phyloP scores from a whole-genome alignment of 2,329 filamentous ascomycete species.

The Botrytis pseudocinerea region DNA sequence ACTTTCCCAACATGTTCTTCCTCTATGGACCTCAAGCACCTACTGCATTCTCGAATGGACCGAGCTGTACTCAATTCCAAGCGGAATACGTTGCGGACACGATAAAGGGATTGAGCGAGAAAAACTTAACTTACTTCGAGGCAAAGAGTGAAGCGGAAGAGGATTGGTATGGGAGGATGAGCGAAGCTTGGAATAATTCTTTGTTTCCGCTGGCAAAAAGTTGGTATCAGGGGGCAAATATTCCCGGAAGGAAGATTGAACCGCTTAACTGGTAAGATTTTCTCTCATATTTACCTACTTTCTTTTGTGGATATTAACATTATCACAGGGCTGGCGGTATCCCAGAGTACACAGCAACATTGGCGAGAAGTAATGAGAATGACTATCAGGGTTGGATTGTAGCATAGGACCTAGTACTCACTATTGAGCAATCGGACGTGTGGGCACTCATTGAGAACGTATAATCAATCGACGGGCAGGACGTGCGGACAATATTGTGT shows the following conservation, averaged over 20 bases:
- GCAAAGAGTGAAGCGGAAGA: constrained; percentile 39
- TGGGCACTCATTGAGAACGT: neutral
- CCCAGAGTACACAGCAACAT: constrained; percentile 18
- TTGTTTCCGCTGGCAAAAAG: constrained; percentile 42
- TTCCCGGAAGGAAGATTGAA: constrained; percentile 45
- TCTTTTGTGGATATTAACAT: neutral
- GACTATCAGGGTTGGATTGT: constrained; percentile 24
- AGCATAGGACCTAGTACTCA: neutral
- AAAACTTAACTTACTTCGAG: constrained; percentile 41
- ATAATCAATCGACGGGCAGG: neutral
- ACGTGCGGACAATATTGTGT: neutral
- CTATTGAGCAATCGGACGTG: neutral
- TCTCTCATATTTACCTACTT: neutral
- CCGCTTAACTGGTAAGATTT: constrained; percentile 39
- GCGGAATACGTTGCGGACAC: constrained; percentile 44
- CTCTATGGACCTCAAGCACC: constrained; percentile 46
- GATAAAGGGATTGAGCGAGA: constrained; percentile 40
- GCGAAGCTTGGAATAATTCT: constrained; percentile 37
- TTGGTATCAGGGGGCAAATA: constrained; percentile 47
- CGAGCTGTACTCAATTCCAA: constrained; percentile 45
- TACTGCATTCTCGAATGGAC: constrained; percentile 45
- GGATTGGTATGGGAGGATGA: constrained; percentile 40
- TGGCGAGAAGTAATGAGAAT: constrained; percentile 23
- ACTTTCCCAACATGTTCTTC: constrained; percentile 53
- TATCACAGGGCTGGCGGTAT: constrained; percentile 17